Percentiles rank a stretch among this genome's conserved stretches.
phyloP scores from a whole-genome alignment of 306 rosid genomes.

The Hippophae gyantsensis region DNA sequence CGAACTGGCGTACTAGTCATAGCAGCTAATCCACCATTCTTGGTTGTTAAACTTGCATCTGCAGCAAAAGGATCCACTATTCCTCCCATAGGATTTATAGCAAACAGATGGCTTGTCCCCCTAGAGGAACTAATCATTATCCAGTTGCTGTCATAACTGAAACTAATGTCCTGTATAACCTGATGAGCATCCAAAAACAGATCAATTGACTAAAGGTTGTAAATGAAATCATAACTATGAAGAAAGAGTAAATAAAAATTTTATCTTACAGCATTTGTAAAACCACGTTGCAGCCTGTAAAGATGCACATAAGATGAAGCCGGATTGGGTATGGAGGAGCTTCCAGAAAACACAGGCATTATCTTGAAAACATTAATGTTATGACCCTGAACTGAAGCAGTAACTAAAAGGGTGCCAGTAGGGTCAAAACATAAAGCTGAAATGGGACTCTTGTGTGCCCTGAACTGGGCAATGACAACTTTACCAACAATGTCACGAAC shows the following conservation, averaged over 20 bases:
- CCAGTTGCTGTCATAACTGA: constrained; percentile 97
- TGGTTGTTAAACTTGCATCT: constrained; percentile 34
- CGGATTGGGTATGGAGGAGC: constrained; percentile 33
- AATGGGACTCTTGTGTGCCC: constrained; percentile 88
- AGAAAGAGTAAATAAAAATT: neutral
- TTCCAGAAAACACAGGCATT: constrained; percentile 42
- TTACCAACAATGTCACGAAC: constrained; percentile 73
- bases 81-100: constrained; percentile 90
- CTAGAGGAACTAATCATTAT: constrained; percentile 94
- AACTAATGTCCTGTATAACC: constrained; percentile 95
- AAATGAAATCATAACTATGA: neutral
- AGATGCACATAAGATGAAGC: constrained; percentile 56
- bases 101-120: constrained; percentile 91
- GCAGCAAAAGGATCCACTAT: constrained; percentile 40
- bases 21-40: constrained; percentile 34
- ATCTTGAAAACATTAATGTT: constrained; percentile 85
- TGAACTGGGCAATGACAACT: constrained; percentile 67
- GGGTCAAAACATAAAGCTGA: constrained; percentile 93
- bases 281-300: constrained; percentile 86
- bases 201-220: constrained; percentile 4
- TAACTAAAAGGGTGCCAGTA: constrained; percentile 82
- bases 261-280: constrained; percentile 80
- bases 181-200: constrained; percentile 24
- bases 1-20: constrained; percentile 28
- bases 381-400: constrained; percentile 92